Evolutionary conservation across 192 early-diverging fungal species (phyloP), one percentile per base, ranked within the genome.

Genomic region (Umbelopsis ramanniana): DNA sequence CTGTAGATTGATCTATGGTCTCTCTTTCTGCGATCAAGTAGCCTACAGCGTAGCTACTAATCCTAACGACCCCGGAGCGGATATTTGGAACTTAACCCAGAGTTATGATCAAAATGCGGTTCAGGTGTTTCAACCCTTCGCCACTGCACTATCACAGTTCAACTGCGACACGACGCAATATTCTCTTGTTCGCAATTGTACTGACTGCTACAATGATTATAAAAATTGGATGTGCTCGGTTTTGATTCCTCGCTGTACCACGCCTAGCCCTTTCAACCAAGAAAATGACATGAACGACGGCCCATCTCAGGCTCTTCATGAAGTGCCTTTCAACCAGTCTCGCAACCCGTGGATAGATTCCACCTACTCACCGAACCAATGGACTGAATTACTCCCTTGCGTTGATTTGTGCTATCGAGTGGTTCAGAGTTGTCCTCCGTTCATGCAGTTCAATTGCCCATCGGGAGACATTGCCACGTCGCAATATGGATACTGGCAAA

Each of bases 351-450:
- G 79, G 79, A 71, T 81, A 0, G 72, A 77, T 29, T 9, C 24
- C 0, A 72, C 72, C 11, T 60, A 55, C 22, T 40, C 52, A 8
- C 79, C 79, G 15, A 79, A 80, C 6, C 43, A 68, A 24, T 89
- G 80, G 76, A 78, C 67, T 6, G 87, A 89, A 68, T 67, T 87
- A 15, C 68, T 85, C 35, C 87, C 87, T 21, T 89, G 87, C 67
- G 77, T 85, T 67, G 84, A 89, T 69, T 70, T 89, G 11, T 89
- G 87, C 35, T 89, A 81, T 73, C 79, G 83, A 60, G 79, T 86
- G 0, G 84, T 87, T 5, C 84, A 84, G 72, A 84, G 85, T 52
- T 89, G 87, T 76, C 87, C 87, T 29, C 79, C 81, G 23, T 84
- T 79, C 66, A 66, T 89, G 50, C 70, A 79, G 37, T 89, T 89